phyloP scores from a whole-genome alignment of 305 asterid species.

The Striga hermonthica region DNA sequence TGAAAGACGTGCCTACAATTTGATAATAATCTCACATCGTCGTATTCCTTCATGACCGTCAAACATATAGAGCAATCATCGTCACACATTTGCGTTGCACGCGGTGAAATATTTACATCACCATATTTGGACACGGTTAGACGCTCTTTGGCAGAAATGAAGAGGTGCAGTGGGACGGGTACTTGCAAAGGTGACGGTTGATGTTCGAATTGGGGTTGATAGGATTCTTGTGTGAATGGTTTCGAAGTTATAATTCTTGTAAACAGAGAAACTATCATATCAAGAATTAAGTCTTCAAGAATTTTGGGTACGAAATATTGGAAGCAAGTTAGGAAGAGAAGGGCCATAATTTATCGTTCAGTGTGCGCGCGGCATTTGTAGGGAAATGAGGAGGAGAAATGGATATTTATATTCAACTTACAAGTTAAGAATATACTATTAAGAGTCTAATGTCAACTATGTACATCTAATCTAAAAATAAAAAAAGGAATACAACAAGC shows the following conservation, averaged over 20 bases:
- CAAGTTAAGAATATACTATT: too few relatives aligned
- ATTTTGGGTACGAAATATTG: neutral
- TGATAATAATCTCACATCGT: conserved; percentile 29
- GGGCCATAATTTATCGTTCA: conserved; percentile 4
- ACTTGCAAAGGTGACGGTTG: conserved; percentile 17
- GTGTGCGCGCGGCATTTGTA: too few relatives aligned
- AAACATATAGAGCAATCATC: conserved; percentile 35
- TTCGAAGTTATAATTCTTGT: neutral
- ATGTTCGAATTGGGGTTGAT: neutral
- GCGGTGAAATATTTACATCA: too few relatives aligned
- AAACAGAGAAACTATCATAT: neutral
- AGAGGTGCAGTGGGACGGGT: neutral
- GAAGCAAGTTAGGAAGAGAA: neutral
- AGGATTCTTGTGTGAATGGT: neutral
- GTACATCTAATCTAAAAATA: too few relatives aligned
- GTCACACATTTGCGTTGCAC: neutral
- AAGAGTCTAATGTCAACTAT: neutral
- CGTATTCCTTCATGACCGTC: conserved; percentile 24
- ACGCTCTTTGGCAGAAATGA: neutral
- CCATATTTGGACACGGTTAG: neutral
- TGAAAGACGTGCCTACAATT: conserved; percentile 39
- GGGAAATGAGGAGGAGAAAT: neutral
- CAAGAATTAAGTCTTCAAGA: conserved; percentile 1
- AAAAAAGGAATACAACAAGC: too few relatives aligned
- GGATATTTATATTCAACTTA: neutral